A percentile compares a stretch with the other conserved stretches of the same genome.
phyloP scores from a whole-genome alignment of 129 eudicot species.

The Flaveria sonorensis region DNA sequence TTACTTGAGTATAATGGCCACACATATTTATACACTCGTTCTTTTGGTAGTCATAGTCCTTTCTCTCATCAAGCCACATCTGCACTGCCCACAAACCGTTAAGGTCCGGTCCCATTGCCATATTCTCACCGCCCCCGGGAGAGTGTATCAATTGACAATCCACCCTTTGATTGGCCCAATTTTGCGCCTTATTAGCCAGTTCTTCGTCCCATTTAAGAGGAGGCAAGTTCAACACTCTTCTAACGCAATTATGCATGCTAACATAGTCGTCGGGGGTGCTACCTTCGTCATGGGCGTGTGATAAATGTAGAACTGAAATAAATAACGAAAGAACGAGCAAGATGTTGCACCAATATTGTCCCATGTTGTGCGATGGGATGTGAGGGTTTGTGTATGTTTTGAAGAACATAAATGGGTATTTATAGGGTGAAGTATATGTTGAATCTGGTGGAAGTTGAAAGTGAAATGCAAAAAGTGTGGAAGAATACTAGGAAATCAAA shows the following conservation, averaged over 20 bases:
- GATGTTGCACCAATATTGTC: slow-evolving; percentile 1
- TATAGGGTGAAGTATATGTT: slow-evolving; percentile 8
- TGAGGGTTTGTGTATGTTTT: background rate
- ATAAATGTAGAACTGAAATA: background rate
- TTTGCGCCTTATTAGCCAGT: slow-evolving; percentile 38
- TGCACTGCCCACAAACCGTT: slow-evolving; percentile 42
- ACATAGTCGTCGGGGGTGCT: slow-evolving; percentile 49
- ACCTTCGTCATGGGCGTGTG: background rate
- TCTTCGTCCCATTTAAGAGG: slow-evolving; percentile 33
- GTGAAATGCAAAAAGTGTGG: slow-evolving; percentile 19
- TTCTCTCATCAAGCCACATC: slow-evolving; percentile 55
- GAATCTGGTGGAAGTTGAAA: slow-evolving; percentile 6
- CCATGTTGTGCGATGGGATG: slow-evolving; percentile 26
- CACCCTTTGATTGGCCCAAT: slow-evolving; percentile 42
- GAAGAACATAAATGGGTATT: background rate
- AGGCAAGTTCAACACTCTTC: slow-evolving; percentile 6
- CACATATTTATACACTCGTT: slow-evolving; percentile 54
- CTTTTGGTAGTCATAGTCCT: slow-evolving; percentile 24
- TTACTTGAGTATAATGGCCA: slow-evolving; percentile 71
- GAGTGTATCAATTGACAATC: slow-evolving; percentile 57
- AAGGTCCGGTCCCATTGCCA: slow-evolving; percentile 44
- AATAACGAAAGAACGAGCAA: slow-evolving; percentile 17
- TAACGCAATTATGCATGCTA: slow-evolving; percentile 33
- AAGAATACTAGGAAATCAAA: slow-evolving; percentile 2
- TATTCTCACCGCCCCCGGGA: slow-evolving; percentile 63